Base-by-base conservation (phyloP, 306 rosid genomes). In the Acacia crassicarpa region DNA sequence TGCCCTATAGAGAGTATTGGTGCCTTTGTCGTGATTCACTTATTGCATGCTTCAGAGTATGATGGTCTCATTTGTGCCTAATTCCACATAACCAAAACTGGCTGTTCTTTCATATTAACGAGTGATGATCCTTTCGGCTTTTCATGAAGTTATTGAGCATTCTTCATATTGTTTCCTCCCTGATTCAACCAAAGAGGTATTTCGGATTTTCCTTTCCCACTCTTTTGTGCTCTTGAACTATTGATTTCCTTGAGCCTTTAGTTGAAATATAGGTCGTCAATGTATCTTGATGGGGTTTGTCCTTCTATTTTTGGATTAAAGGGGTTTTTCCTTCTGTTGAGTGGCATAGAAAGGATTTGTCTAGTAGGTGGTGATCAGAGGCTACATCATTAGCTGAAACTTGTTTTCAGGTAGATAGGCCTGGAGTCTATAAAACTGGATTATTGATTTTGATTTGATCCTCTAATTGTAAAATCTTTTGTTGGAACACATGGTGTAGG, bases 1-100 rank as follows among this genome's bases (percentile, higher is more conserved):
- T 95, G 74, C 92, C 95, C 46, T 89, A 78, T 90, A 93, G 78
- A 89, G 89, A 90, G 83, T 89, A 88, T 87, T 93, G 97, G 99
- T 32, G 74, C 80, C 89, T 90, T 70, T 91, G 99, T 79, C 83
- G 68, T 14, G 92, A 93, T 82, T 90, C 93, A 27, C 84, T 95
- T 68, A 70, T 91, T 41, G 82, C 83, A 46, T 88, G 95, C 88
- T 83, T 78, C 79, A 78, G 88, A 78, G 72, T 77, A 63, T 83
- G 83, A 72, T 59, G 58, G 11, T 53, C 53, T 54, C 46, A 74
- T 41, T 19, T 72, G 23, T 15, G 79, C 67, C 80, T 71, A 44
- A 25, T 82, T 45, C 53, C 69, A 4, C 77, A 20, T 58, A 32
- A 41, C 76, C 78, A 30, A 41, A 33, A 56, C 82, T 74, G 59